Percentiles rank a stretch among this genome's conserved stretches.
Conservation (phyloP, 2,329 filamentous ascomycete genomes). For the Fusarium heterosporum region DNA sequence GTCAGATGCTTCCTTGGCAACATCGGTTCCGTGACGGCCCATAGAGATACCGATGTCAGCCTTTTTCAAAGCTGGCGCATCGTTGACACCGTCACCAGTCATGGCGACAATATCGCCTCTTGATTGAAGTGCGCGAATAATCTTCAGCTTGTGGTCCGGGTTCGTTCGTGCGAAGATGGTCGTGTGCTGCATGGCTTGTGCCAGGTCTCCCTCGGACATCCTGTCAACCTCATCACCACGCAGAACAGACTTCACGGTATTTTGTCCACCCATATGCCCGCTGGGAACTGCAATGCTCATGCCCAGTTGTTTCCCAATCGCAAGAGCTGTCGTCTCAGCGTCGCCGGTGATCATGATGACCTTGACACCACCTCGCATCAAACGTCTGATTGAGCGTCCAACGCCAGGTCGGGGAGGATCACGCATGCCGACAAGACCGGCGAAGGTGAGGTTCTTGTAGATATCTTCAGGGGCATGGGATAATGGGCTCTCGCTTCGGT, state of each 20-base stretch:
- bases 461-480: conserved; percentile 72
- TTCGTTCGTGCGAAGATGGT: conserved; percentile 97
- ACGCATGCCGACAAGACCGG: conserved; percentile 95
- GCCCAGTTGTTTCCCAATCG: conserved; percentile 93
- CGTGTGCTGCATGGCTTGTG: conserved; percentile 85
- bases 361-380: conserved; percentile 95
- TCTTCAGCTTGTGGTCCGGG: conserved; percentile 98
- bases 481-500: conserved; percentile 54
- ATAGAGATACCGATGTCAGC: conserved; percentile 98
- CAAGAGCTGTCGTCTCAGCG: conserved; percentile 91
- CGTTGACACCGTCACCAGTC: conserved; percentile 98
- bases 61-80: conserved; percentile 95
- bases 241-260: conserved; percentile 77
- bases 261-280: conserved; percentile 65
- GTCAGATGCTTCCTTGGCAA: conserved; percentile 95
- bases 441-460: conserved; percentile 87
- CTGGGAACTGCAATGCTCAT: conserved; percentile 78
- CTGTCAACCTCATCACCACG: conserved; percentile 91
- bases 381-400: conserved; percentile 84
- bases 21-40: conserved; percentile 94
- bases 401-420: conserved; percentile 94
- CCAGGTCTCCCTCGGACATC: conserved; percentile 88
- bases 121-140: conserved; percentile 89
- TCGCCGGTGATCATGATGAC: conserved; percentile 99
- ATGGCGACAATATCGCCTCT: conserved; percentile 97